A percentile compares a stretch with the other conserved stretches of the same genome.
These are phyloP conservation scores for Diplodia intermedia DNA, from an alignment of 2,329 filamentous ascomycete species.

Conservation along the genomic window DNA sequence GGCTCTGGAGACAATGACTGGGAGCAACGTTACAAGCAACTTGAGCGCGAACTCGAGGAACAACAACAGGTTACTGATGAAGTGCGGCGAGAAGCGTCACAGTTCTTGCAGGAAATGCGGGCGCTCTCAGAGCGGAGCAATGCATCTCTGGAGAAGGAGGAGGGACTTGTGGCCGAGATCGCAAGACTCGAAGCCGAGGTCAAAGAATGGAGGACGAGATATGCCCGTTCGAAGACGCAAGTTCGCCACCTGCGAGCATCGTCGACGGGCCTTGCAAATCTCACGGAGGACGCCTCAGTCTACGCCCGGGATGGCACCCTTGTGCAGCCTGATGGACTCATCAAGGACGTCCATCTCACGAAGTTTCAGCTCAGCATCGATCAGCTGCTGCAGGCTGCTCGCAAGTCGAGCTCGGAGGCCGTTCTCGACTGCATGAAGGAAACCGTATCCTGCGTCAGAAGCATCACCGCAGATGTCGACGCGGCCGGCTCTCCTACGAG, in stretches of 20 bases:
- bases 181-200: conserved; percentile 81
- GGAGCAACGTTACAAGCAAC: conserved; percentile 49
- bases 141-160: conserved; percentile 80
- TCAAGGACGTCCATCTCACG: conserved; percentile 92
- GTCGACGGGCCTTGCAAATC: conserved; percentile 74
- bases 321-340: conserved; percentile 71
- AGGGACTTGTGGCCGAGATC: conserved; percentile 76
- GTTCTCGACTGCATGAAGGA: conserved; percentile 87
- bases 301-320: conserved; percentile 72
- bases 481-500: conserved; percentile 57
- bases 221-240: conserved; percentile 87
- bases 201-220: conserved; percentile 88
- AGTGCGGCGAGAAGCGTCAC: conserved; percentile 81
- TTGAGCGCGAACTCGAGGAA: conserved; percentile 70
- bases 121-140: conserved; percentile 80
- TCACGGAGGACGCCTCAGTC: conserved; percentile 67
- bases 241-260: conserved; percentile 80
- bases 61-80: conserved; percentile 87
- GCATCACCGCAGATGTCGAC: conserved; percentile 81
- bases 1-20: conserved; percentile 42
- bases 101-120: conserved; percentile 89
- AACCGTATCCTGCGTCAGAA: conserved; percentile 81
- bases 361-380: conserved; percentile 95
- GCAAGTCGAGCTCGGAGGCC: conserved; percentile 73
- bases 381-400: conserved; percentile 80